Conservation (phyloP, 2,329 filamentous ascomycete genomes). For the Exophiala sp. region DNA sequence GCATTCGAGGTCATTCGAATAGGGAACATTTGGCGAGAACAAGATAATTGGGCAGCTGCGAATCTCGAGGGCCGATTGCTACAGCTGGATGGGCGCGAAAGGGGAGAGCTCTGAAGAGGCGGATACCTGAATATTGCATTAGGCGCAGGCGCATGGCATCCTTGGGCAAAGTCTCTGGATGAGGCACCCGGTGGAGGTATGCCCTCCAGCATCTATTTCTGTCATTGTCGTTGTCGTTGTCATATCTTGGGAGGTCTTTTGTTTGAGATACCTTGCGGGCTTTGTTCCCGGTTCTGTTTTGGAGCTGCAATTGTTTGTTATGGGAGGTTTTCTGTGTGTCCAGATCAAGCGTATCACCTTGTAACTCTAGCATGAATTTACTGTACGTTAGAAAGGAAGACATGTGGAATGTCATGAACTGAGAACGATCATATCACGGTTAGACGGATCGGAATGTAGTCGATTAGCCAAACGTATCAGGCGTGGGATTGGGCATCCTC, state of each 20-base stretch:
- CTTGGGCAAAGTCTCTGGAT: too few relatives aligned
- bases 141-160: too few relatives aligned
- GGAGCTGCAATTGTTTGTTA: background rate
- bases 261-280: conserved; percentile 29
- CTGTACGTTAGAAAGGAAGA: background rate
- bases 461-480: too few relatives aligned
- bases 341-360: background rate
- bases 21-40: background rate
- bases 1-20: background rate
- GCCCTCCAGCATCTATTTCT: too few relatives aligned
- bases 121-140: too few relatives aligned
- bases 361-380: background rate
- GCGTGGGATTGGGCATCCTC: too few relatives aligned
- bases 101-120: too few relatives aligned
- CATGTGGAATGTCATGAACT: too few relatives aligned
- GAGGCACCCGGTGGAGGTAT: too few relatives aligned
- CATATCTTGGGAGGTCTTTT: conserved; percentile 17
- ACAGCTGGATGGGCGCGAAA: too few relatives aligned
- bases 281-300: conserved; percentile 22
- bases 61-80: too few relatives aligned
- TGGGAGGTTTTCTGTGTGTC: background rate
- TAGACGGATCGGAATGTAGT: too few relatives aligned
- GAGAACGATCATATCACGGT: background rate
- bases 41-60: conserved; percentile 12
- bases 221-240: background rate